Base-by-base conservation (phyloP, 495 filamentous ascomycete genomes). In the Daldinia vernicosa region DNA sequence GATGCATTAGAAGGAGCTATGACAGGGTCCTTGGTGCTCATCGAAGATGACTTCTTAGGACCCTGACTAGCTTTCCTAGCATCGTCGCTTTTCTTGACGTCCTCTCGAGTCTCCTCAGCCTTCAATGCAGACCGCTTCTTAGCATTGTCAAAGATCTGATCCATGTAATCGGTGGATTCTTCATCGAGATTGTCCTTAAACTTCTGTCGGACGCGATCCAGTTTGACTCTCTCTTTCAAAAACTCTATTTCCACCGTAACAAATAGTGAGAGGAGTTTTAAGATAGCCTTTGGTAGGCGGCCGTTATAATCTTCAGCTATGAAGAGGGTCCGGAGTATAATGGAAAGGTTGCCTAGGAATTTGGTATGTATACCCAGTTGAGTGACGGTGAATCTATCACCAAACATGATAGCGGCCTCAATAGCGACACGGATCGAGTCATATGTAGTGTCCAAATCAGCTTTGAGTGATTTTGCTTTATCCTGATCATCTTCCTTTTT, bases 181-280 rank as follows among this genome's bases (percentile, higher is more conserved):
- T 86, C 85, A 60, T 90, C 88, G 4, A 92, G 90, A 63, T 88
- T 88, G 75, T 91, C 92, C 26, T 85, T 80, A 50, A 91, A 87
- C 54, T 88, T 86, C 4, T 86, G 85, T 3, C 89, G 78, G 12
- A 91, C 77, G 60, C 87, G 89, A 30, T 87, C 82, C 40, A 95
- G 81, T 70, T 94, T 94, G 19, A 88, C 88, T 63, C 86, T 89
- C 58, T 88, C 84, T 22, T 92, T 59, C 15, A 74, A 63, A 12
- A 66, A 59, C 3, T 65, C 69, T 8, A 60, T 51, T 9, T 74
- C 66, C 35, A 76, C 63, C 0, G 69, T 66, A 9, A 87, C 83
- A 71, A 92, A 91, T 9, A 83, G 82, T 0, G 86, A 80, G 67
- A 95, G 81, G 28, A 95, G 79, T 74, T 87, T 87, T 1, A 95